Evolutionary conservation across 2,329 filamentous ascomycete species (phyloP).

Genomic region (Phialocephala sp.): DNA sequence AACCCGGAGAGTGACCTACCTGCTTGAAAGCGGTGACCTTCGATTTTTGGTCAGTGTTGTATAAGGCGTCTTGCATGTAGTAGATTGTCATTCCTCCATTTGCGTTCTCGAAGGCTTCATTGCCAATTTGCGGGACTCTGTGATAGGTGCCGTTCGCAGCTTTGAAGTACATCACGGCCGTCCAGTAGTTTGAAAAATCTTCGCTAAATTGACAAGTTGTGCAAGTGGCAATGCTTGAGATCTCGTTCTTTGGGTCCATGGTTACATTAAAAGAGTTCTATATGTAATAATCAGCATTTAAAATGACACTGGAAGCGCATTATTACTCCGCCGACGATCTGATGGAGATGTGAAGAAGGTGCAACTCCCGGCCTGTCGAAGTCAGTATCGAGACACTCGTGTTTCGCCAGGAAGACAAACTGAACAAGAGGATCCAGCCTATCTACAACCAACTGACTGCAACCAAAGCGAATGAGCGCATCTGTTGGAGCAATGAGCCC

Average conservation of each 20-base stretch:
- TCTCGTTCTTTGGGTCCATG: slow-evolving; percentile 43
- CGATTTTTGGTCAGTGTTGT: slow-evolving; percentile 37
- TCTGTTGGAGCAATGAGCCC: not conserved
- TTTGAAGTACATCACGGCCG: slow-evolving; percentile 41
- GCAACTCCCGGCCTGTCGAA: slow-evolving; percentile 20
- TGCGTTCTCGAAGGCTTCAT: slow-evolving; percentile 43
- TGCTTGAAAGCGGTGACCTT: slow-evolving; percentile 52
- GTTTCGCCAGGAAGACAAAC: not conserved
- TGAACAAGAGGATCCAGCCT: slow-evolving; percentile 31
- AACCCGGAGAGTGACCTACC: slow-evolving; percentile 9
- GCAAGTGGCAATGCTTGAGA: slow-evolving; percentile 40
- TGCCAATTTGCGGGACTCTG: slow-evolving; percentile 43
- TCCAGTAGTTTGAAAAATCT: slow-evolving; percentile 47
- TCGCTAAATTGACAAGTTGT: slow-evolving; percentile 45
- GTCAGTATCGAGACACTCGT: not conserved
- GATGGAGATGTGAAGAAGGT: slow-evolving; percentile 31
- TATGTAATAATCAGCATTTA: not conserved
- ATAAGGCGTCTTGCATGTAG: slow-evolving; percentile 44
- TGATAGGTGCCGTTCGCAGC: slow-evolving; percentile 43
- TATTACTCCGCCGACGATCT: slow-evolving; percentile 32
- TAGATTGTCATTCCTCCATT: slow-evolving; percentile 46
- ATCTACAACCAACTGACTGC: slow-evolving; percentile 31
- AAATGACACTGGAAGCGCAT: not conserved
- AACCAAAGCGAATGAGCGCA: slow-evolving; percentile 27
- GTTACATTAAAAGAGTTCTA: slow-evolving; percentile 48